Evolutionary conservation across 805 yeast genomes (phyloP).

Genomic region (Maudiozyma saulgeensis): DNA sequence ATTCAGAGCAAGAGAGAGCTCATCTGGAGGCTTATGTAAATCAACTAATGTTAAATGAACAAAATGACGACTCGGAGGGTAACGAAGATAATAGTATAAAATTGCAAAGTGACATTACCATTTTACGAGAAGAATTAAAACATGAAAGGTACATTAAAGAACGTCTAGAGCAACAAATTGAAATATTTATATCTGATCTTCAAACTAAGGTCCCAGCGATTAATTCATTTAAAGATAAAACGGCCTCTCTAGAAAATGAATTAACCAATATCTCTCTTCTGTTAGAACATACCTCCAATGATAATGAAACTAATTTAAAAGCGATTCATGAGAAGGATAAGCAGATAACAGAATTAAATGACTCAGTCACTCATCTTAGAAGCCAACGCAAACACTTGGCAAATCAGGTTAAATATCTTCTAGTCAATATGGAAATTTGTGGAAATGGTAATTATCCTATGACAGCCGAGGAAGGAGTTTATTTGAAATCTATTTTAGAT

Average conservation of each 20-base stretch:
- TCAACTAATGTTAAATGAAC: conserved; percentile 27
- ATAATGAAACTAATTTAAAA: conserved; percentile 32
- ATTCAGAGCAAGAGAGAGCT: conserved; percentile 23
- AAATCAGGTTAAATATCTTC: conserved; percentile 62
- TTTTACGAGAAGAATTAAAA: conserved; percentile 53
- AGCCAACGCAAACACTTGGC: conserved; percentile 62
- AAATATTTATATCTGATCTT: conserved; percentile 60
- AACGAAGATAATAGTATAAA: not conserved
- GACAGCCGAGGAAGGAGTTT: conserved; percentile 49
- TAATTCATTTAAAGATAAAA: conserved; percentile 50
- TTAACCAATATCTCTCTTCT: conserved; percentile 43
- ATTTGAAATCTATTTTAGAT: conserved; percentile 40
- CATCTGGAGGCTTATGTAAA: conserved; percentile 39
- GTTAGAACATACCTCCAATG: conserved; percentile 47
- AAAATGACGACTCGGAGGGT: not conserved
- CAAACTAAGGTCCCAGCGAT: conserved; percentile 70
- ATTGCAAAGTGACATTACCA: conserved; percentile 38
- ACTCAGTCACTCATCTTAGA: conserved; percentile 33
- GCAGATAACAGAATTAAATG: conserved; percentile 24
- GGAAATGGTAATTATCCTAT: conserved; percentile 49
- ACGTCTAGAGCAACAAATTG: conserved; percentile 57
- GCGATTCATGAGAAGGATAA: conserved; percentile 9
- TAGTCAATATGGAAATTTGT: conserved; percentile 54
- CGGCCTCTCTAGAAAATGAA: conserved; percentile 45
- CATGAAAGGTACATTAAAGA: conserved; percentile 62